Base-by-base conservation (phyloP, 163 green algal species). In the Scenedesmus sp. region DNA sequence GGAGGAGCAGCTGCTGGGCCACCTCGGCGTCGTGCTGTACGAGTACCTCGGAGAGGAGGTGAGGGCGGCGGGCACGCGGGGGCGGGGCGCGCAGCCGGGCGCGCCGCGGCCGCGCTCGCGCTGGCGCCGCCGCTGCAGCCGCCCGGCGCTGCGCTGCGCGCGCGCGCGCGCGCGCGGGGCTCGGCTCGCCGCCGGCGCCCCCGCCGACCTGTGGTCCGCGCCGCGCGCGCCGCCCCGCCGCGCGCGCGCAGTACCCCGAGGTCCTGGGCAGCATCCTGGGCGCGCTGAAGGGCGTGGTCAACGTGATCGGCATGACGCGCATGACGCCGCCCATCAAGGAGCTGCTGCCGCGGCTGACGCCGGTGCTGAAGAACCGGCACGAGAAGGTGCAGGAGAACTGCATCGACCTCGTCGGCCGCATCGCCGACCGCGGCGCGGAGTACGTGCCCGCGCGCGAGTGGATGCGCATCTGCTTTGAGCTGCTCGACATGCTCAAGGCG, bases 381-480 rank as follows among this genome's bases (percentile, higher is more conserved):
- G 92, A 96, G 67, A 92, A 93, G 82, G 69, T 99, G 78, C 96
- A 99, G 85, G 96, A 99, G 88, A 99, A 99, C 84, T 98, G 92
- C 88, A 99, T 99, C 63, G 96, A 99, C 86, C 87, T 99, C 42
- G 96, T 99, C 29, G 96, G 96, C 4, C 93, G 96, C 77, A 98
- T 99, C 70, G 96, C 96, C 4, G 96, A 99, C 87, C 84, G 95
- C 24, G 96, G 94, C 53, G 74, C 80, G 1, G 80, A 86, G 74
- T 96, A 93, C 74, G 96, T 99, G 63, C 95, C 96, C 22, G 94
- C 97, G 1, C 88, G 95, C 56, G 96, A 99, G 88, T 99, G 97
- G 96, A 99, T 99, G 96, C 94, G 96, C 82, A 98, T 99, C 87
- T 99, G 96, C 91, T 99, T 99, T 70, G 97, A 99, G 90, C 92